A percentile compares a stretch with the other conserved stretches of the same genome.
These are phyloP conservation scores for Lipomyces yamanashiensis DNA, from an alignment of 805 yeast species.

Conservation along the genomic window DNA sequence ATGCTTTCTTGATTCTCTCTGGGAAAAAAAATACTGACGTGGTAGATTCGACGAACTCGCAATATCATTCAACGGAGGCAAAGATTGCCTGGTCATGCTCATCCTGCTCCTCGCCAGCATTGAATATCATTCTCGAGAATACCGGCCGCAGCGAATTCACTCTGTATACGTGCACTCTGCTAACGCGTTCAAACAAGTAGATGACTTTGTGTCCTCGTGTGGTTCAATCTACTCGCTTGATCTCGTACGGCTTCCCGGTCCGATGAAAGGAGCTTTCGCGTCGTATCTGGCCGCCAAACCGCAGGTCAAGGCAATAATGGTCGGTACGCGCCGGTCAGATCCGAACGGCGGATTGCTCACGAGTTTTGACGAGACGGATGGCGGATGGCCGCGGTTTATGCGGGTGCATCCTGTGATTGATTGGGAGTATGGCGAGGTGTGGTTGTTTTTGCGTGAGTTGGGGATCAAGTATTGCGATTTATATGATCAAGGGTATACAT, in stretches of 20 bases:
- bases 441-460: slow-evolving; percentile 74
- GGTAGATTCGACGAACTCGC: slow-evolving; percentile 57
- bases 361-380: slow-evolving; percentile 76
- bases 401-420: slow-evolving; percentile 86
- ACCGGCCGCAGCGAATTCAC: slow-evolving; percentile 47
- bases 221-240: slow-evolving; percentile 59
- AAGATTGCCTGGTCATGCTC: slow-evolving; percentile 91
- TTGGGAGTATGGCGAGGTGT: slow-evolving; percentile 82
- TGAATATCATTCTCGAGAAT: slow-evolving; percentile 38
- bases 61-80: slow-evolving; percentile 93
- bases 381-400: slow-evolving; percentile 87
- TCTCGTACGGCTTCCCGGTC: slow-evolving; percentile 47
- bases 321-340: slow-evolving; percentile 87
- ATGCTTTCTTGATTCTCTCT: neutral
- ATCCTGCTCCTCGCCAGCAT: slow-evolving; percentile 68
- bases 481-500: slow-evolving; percentile 86
- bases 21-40: neutral
- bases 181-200: slow-evolving; percentile 70
- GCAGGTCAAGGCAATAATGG: slow-evolving; percentile 70
- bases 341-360: slow-evolving; percentile 71
- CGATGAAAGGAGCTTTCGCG: slow-evolving; percentile 71
- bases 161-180: slow-evolving; percentile 79
- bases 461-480: slow-evolving; percentile 71
- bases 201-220: slow-evolving; percentile 64
- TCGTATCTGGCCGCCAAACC: slow-evolving; percentile 60